Evolutionary conservation across 371 early-diverging fungal genomes (phyloP).

Genomic region (Batkoa obscura): DNA sequence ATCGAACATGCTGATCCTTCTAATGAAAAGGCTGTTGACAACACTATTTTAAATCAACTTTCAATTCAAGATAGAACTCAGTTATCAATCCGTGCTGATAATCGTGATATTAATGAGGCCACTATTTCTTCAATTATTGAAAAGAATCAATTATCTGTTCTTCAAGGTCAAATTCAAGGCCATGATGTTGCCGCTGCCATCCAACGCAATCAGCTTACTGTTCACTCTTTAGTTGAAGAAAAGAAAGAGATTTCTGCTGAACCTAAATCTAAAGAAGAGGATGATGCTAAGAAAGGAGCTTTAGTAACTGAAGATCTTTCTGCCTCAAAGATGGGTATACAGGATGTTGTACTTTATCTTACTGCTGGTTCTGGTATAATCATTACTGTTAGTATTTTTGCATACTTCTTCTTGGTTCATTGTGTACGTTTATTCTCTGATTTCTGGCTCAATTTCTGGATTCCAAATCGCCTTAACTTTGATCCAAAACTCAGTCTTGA

Average conservation of each 20-base stretch:
- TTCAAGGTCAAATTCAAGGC: background rate
- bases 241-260: slow-evolving; percentile 13
- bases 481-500: background rate
- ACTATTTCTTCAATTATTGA: background rate
- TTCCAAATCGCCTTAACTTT: background rate
- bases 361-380: background rate
- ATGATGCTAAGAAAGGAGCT: background rate
- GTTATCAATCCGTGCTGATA: background rate
- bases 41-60: background rate
- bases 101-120: background rate
- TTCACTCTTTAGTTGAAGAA: background rate
- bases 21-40: slow-evolving; percentile 5
- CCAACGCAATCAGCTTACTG: slow-evolving; percentile 10
- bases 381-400: slow-evolving; percentile 1
- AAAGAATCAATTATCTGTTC: slow-evolving; percentile 1
- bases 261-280: slow-evolving; percentile 10
- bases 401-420: slow-evolving; percentile 1
- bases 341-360: slow-evolving; percentile 11
- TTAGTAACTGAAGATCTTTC: slow-evolving; percentile 9
- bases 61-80: background rate
- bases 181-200: slow-evolving; percentile 9
- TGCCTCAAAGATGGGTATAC: slow-evolving; percentile 11
- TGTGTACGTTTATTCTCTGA: slow-evolving; percentile 1
- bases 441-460: slow-evolving; percentile 5
- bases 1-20: slow-evolving; percentile 10